Evolutionary conservation across 1,284 basidiomycete species (phyloP).

Genomic region (Apiotrichum gamsii): DNA sequence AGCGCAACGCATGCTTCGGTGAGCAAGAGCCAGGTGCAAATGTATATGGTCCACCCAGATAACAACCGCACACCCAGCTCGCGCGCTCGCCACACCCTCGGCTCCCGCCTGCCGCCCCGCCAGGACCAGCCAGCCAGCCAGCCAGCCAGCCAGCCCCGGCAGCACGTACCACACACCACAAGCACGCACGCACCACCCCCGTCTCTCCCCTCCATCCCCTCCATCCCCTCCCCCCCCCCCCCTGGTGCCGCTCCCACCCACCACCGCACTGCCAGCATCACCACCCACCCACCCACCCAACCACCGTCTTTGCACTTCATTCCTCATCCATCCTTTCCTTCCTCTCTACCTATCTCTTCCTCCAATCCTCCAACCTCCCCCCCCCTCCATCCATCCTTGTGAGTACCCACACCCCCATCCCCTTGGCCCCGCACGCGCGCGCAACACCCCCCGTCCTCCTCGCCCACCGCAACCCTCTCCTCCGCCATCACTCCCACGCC

Average conservation of each 20-base stretch:
- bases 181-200: not conserved
- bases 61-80: no score
- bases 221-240: not conserved
- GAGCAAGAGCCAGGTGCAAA: no score
- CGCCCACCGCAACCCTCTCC: no score
- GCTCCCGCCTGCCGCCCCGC: not conserved
- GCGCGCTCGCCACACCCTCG: not conserved
- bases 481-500: no score
- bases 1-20: no score
- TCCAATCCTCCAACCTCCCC: not conserved
- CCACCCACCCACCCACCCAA: not conserved
- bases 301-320: constrained; percentile 1
- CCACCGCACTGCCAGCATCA: not conserved
- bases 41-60: no score
- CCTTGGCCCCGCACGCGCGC: no score
- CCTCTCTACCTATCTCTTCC: not conserved
- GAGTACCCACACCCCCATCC: not conserved
- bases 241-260: not conserved
- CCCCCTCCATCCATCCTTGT: not conserved
- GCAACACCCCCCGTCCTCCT: no score
- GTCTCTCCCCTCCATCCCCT: not conserved
- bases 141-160: constrained; percentile 1
- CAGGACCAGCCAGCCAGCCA: constrained; percentile 1
- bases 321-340: not conserved
- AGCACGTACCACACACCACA: not conserved